These are phyloP conservation scores for Xylariomycetidae sp. DNA, from an alignment of 2,329 filamentous ascomycete species.

Conservation along the genomic window DNA sequence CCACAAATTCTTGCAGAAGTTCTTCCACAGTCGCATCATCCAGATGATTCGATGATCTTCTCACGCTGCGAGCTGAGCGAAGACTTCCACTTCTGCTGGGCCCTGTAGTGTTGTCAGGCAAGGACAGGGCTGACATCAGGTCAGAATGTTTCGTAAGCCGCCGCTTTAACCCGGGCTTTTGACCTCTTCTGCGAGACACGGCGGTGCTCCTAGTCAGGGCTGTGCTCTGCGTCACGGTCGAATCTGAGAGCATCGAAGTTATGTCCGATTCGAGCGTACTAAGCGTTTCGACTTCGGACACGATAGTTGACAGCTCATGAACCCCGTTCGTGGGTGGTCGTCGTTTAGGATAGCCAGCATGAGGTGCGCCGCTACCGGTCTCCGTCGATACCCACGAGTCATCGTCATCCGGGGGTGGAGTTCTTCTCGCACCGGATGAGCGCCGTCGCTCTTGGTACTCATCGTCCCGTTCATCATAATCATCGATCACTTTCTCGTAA, in stretches of 20 bases:
- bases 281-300: conserved; percentile 44
- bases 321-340: conserved; percentile 49
- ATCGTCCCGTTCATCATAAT: conserved; percentile 23
- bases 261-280: conserved; percentile 44
- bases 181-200: conserved; percentile 41
- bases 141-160: conserved; percentile 89
- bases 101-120: conserved; percentile 54
- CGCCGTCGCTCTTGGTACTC: conserved; percentile 24
- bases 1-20: conserved; percentile 71
- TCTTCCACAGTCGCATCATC: conserved; percentile 68
- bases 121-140: conserved; percentile 84
- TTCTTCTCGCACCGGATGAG: conserved; percentile 28
- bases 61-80: conserved; percentile 72
- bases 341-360: conserved; percentile 19
- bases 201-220: conserved; percentile 42
- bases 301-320: conserved; percentile 54
- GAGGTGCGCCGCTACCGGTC: conserved; percentile 15
- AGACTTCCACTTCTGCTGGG: conserved; percentile 63
- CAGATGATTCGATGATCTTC: conserved; percentile 64
- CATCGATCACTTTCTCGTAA: conserved; percentile 35
- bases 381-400: conserved; percentile 27
- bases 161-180: conserved; percentile 58
- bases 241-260: conserved; percentile 44
- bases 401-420: conserved; percentile 28
- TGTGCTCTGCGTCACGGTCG: conserved; percentile 51